phyloP scores from a whole-genome alignment of 1,139 yeast species.

The Geotrichum armillariae region DNA sequence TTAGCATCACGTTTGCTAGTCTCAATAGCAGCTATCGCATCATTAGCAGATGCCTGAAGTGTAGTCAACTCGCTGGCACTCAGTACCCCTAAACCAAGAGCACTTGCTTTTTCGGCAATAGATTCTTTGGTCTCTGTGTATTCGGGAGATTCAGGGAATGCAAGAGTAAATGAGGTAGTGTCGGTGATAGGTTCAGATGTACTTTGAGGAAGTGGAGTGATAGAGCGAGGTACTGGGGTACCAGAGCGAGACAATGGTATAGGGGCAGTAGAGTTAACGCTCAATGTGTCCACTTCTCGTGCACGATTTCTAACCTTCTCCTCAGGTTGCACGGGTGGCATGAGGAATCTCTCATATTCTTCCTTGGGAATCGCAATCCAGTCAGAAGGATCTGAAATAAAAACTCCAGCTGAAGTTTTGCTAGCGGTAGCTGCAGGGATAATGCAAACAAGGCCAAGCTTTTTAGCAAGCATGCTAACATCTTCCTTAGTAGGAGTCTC shows the following conservation, averaged over 20 bases:
- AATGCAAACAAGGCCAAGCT: conserved; percentile 29
- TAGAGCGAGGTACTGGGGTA: conserved; percentile 4
- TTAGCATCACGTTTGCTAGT: not conserved
- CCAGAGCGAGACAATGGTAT: conserved; percentile 1
- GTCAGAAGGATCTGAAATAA: conserved; percentile 29
- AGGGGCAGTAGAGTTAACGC: not conserved
- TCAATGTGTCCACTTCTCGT: conserved; percentile 23
- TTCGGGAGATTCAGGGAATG: not conserved
- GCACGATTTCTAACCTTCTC: conserved; percentile 17
- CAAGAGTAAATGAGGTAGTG: not conserved
- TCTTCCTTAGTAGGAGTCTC: conserved; percentile 39
- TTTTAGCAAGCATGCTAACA: conserved; percentile 33
- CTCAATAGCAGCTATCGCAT: not conserved
- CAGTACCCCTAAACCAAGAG: conserved; percentile 13
- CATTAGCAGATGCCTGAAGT: not conserved
- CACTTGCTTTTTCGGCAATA: conserved; percentile 6
- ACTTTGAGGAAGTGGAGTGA: conserved; percentile 4
- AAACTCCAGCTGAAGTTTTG: conserved; percentile 4
- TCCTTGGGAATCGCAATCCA: conserved; percentile 47
- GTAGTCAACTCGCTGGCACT: conserved; percentile 10
- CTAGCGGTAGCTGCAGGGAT: conserved; percentile 7
- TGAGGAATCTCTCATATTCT: conserved; percentile 31
- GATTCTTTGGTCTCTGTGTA: conserved; percentile 1
- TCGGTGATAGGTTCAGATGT: conserved; percentile 6
- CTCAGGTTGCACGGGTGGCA: conserved; percentile 22